Conservation (phyloP, 228 moss, liverwort and hornwort genomes). For the Sphagnum magellanicum region DNA sequence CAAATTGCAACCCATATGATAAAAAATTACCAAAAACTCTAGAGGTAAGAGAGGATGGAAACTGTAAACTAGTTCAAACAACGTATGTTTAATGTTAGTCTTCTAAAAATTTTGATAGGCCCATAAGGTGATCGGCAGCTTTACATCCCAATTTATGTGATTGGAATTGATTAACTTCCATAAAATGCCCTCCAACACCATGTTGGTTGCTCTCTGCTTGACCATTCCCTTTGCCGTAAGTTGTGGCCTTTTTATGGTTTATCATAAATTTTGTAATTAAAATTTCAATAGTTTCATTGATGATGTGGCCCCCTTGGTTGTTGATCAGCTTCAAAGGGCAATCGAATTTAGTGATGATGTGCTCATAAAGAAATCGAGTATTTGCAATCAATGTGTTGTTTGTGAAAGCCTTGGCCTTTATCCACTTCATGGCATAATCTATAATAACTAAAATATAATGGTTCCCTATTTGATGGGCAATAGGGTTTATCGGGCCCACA, state of each 20-base stretch:
- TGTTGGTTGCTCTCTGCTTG: not conserved
- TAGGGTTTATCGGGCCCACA: not conserved
- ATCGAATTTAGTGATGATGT: not conserved
- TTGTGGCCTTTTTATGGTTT: not conserved
- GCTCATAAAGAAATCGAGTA: not conserved
- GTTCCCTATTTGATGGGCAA: not conserved
- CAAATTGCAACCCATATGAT: not conserved
- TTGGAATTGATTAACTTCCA: not conserved
- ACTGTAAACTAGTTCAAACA: not conserved
- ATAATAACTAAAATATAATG: conserved; percentile 2
- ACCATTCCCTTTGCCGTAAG: not conserved
- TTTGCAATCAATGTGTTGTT: not conserved
- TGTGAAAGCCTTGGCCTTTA: not conserved
- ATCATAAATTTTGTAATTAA: not conserved
- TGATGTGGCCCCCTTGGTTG: not conserved
- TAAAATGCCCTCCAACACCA: not conserved
- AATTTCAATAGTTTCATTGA: not conserved
- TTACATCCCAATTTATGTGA: not conserved
- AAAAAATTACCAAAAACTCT: not conserved
- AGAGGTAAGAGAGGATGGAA: not conserved
- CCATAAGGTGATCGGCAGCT: not conserved
- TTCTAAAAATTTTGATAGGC: not conserved
- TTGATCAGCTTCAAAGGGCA: not conserved
- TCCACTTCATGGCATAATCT: conserved; percentile 3
- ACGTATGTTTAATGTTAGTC: not conserved